These are phyloP conservation scores for Fragilariopsis cylindrus DNA, from an alignment of 108 stramenopile species.

Conservation along the genomic window DNA sequence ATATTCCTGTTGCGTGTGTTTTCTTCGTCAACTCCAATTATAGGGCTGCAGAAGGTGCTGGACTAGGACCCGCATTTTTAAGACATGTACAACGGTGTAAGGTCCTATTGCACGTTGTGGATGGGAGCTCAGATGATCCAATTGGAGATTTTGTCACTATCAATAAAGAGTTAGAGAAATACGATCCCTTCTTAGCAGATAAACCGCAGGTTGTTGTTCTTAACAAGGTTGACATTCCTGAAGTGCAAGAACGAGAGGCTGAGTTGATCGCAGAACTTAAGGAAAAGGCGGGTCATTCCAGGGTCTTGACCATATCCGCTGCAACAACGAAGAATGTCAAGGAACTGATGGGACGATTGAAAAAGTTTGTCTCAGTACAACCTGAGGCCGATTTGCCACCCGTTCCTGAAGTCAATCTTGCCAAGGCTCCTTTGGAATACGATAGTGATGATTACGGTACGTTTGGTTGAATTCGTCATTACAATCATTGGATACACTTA, in stretches of 20 bases:
- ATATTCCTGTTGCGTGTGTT: neutral
- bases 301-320: conserved; percentile 88
- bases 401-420: conserved; percentile 77
- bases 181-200: conserved; percentile 80
- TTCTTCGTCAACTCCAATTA: neutral
- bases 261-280: conserved; percentile 69
- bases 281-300: conserved; percentile 75
- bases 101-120: conserved; percentile 93
- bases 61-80: conserved; percentile 89
- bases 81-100: conserved; percentile 91
- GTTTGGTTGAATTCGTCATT: conserved; percentile 18
- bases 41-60: conserved; percentile 76
- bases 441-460: conserved; percentile 85
- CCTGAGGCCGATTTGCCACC: conserved; percentile 72
- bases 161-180: conserved; percentile 87
- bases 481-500: neutral
- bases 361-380: conserved; percentile 86
- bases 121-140: conserved; percentile 92
- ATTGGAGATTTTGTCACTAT: conserved; percentile 91
- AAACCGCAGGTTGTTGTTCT: conserved; percentile 96
- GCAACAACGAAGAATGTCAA: conserved; percentile 81
- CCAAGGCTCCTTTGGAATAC: conserved; percentile 73
- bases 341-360: conserved; percentile 90
- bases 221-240: conserved; percentile 92
- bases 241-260: conserved; percentile 76